These are phyloP conservation scores for Aureobasidium sp. DNA, from an alignment of 2,329 filamentous ascomycete genomes.

Conservation along the genomic window DNA sequence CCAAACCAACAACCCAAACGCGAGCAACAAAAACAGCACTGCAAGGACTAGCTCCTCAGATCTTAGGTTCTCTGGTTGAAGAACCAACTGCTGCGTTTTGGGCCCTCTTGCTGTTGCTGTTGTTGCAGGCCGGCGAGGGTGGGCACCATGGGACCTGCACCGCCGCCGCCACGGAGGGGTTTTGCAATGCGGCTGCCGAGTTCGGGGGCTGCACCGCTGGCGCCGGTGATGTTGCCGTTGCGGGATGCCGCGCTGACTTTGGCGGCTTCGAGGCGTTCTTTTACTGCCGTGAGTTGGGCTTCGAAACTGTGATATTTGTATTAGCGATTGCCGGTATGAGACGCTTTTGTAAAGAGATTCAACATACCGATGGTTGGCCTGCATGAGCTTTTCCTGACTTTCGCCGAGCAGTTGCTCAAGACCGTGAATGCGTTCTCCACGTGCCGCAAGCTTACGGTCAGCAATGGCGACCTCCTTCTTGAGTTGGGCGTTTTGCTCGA, in stretches of 20 bases:
- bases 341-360: background rate
- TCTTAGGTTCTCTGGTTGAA: slow-evolving; percentile 22
- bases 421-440: slow-evolving; percentile 94
- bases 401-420: slow-evolving; percentile 88
- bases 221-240: slow-evolving; percentile 49
- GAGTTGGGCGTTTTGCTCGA: slow-evolving; percentile 92
- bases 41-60: background rate
- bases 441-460: slow-evolving; percentile 89
- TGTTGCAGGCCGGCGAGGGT: slow-evolving; percentile 41
- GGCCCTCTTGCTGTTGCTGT: slow-evolving; percentile 32
- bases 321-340: slow-evolving; percentile 12
- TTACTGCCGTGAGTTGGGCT: slow-evolving; percentile 90
- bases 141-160: slow-evolving; percentile 31
- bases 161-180: slow-evolving; percentile 46
- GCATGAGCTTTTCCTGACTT: slow-evolving; percentile 95
- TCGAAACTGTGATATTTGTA: slow-evolving; percentile 62
- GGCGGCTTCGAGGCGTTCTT: slow-evolving; percentile 92
- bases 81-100: slow-evolving; percentile 20
- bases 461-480: slow-evolving; percentile 99
- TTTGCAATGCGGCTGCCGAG: slow-evolving; percentile 59
- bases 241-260: slow-evolving; percentile 70
- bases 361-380: slow-evolving; percentile 90
- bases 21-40: background rate
- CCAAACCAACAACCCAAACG: background rate
- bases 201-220: slow-evolving; percentile 35